Base-by-base conservation (phyloP, 768 basidiomycete genomes). In the Agaricus sinodeliciosus region DNA sequence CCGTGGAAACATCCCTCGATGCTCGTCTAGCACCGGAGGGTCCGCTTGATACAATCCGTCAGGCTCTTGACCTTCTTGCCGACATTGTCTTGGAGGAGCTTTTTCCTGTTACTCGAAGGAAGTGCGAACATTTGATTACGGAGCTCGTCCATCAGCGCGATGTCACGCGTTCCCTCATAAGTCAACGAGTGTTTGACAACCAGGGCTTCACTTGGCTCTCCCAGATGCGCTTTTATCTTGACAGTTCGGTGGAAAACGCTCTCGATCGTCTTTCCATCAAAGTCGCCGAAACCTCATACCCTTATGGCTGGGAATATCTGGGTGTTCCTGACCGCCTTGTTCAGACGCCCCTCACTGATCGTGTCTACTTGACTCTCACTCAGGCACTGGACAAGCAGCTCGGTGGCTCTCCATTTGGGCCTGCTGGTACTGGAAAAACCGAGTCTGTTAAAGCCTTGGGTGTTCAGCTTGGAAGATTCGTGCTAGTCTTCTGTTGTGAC, bases 401-500 rank as follows among this genome's bases (percentile, higher is more conserved):
- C 12, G 96, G 96, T 60, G 96, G 96, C 19, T 86, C 96, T 31
- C 96, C 96, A 3, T 99, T 99, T 65, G 96, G 96, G 15, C 96
- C 96, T 46, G 96, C 96, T 16, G 96, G 96, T 67, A 98, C 95
- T 54, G 94, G 94, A 27, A 99, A 99, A 74, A 99, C 96, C 0
- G 96, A 99, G 69, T 98, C 96, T 1, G 96, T 99, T 65, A 99
- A 99, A 69, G 94, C 96, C 2, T 83, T 99, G 18, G 96, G 96
- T 46, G 92, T 97, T 2, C 94, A 96, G 62, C 82, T 99, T 4
- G 96, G 96, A 37, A 85, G 96, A 35, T 99, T 99, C 63, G 96
- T 99, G n/a, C 78, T 99, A 44, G 96, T 99, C n/a, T 99, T 99
- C 73, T 98, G 96, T 66, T 99, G 96, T 63, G 96, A 99, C 68